Conservation (phyloP, 139 green algal genomes). For the Chlorella sorokiniana region DNA sequence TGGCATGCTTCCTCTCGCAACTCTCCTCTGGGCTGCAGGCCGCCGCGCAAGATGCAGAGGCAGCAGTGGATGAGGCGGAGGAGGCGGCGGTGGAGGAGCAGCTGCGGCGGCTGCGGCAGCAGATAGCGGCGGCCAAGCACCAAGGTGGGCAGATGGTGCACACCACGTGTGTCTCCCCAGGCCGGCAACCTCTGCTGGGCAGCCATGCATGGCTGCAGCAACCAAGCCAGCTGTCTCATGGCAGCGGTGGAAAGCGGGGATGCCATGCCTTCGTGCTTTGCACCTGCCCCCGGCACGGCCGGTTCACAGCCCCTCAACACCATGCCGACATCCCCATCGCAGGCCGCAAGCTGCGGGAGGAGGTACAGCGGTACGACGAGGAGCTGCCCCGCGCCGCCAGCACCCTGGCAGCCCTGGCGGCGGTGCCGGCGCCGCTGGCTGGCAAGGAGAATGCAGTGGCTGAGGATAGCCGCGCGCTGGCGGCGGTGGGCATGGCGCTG, state of each 20-base stretch:
- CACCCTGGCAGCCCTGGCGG: slow-evolving; percentile 13
- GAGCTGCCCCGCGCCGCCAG: not conserved
- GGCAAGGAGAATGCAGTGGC: slow-evolving; percentile 51
- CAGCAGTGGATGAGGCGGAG: slow-evolving; percentile 25
- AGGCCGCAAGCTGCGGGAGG: slow-evolving; percentile 11
- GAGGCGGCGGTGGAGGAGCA: slow-evolving; percentile 33
- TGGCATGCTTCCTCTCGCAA: not conserved
- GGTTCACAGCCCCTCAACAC: not conserved
- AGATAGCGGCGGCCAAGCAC: slow-evolving; percentile 33
- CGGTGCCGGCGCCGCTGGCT: slow-evolving; percentile 20
- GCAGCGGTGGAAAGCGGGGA: not conserved
- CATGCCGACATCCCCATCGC: not conserved
- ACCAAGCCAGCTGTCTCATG: not conserved
- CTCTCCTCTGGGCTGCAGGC: not conserved
- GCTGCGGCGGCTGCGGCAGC: slow-evolving; percentile 20
- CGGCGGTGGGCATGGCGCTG: slow-evolving; percentile 16
- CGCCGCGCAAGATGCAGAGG: not conserved
- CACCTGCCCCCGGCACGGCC: too few relatives aligned
- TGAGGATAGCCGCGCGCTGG: slow-evolving; percentile 47
- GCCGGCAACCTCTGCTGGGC: too few relatives aligned
- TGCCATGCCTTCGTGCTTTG: not conserved
- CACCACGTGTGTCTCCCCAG: not conserved
- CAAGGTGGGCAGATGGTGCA: not conserved
- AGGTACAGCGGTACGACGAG: slow-evolving; percentile 1
- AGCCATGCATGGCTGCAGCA: not conserved